Percentiles rank a stretch among this genome's conserved stretches.
These are phyloP conservation scores for Abrus precatorius DNA, from an alignment of 306 rosid genomes.

Conservation along the genomic window DNA sequence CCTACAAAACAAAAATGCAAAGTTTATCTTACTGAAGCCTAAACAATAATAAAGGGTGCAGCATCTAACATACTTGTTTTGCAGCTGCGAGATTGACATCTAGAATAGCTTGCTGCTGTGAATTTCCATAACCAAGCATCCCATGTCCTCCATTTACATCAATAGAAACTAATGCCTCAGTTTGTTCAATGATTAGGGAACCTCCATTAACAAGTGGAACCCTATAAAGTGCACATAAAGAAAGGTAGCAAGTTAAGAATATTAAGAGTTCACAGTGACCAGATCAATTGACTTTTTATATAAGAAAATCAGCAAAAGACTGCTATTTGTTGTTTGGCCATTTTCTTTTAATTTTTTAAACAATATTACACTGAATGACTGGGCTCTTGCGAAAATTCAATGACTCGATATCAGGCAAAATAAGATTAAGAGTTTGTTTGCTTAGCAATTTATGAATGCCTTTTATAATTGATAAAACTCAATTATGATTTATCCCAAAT, in stretches of 20 bases:
- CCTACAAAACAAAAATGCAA: conserved; percentile 26
- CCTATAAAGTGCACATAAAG: conserved; percentile 61
- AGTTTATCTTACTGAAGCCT: conserved; percentile 37
- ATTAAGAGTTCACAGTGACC: conserved; percentile 27
- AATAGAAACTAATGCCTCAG: conserved; percentile 96
- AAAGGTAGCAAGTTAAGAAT: conserved; percentile 24
- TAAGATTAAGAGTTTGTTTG: background rate
- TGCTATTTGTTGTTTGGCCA: background rate
- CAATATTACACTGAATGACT: conserved; percentile 17
- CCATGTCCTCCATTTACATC: conserved; percentile 99
- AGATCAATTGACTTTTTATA: conserved; percentile 15
- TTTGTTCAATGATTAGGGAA: conserved; percentile 94
- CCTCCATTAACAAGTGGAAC: conserved; percentile 95
- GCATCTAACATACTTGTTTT: conserved; percentile 68
- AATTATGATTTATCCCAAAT: conserved; percentile 11
- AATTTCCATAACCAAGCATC: conserved; percentile 81
- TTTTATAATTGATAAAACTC: conserved; percentile 6
- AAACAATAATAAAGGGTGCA: conserved; percentile 39
- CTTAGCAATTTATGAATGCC: conserved; percentile 3
- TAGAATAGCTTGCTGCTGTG: conserved; percentile 89
- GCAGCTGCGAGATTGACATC: conserved; percentile 99
- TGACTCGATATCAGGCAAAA: conserved; percentile 14
- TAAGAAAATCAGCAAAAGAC: conserved; percentile 27
- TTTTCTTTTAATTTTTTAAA: background rate
- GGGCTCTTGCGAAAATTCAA: background rate